These are phyloP conservation scores for Hymenochaete sp. DNA, from an alignment of 1,284 basidiomycete genomes.

Conservation along the genomic window DNA sequence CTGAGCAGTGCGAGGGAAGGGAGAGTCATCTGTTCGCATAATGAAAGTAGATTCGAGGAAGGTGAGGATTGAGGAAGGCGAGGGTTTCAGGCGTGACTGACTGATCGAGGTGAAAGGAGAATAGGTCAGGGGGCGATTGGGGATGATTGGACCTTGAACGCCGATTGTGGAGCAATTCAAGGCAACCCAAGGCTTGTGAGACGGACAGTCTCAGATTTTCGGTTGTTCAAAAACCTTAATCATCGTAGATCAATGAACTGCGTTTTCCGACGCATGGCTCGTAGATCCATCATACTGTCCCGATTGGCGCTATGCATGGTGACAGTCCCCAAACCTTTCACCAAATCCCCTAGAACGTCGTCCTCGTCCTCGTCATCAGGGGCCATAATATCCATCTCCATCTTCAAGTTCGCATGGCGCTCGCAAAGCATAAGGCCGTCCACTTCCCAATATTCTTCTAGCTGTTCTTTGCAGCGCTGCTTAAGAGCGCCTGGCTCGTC, in stretches of 20 bases:
- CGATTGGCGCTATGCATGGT: constrained; percentile 3
- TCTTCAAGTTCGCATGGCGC: constrained; percentile 44
- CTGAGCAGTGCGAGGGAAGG: too few relatives aligned
- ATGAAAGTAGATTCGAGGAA: too few relatives aligned
- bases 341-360: constrained; percentile 1
- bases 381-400: constrained; percentile 13
- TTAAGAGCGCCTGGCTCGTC: not conserved
- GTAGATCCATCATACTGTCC: constrained; percentile 9
- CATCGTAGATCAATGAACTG: constrained; percentile 17
- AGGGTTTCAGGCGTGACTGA: too few relatives aligned
- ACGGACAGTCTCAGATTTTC: not conserved
- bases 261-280: constrained; percentile 16
- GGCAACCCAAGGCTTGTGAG: too few relatives aligned
- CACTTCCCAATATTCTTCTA: constrained; percentile 81
- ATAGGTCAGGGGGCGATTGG: too few relatives aligned
- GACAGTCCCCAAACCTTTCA: constrained; percentile 1
- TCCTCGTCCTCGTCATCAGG: constrained; percentile 12
- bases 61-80: too few relatives aligned
- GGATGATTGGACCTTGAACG: too few relatives aligned
- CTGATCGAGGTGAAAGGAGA: too few relatives aligned
- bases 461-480: constrained; percentile 40
- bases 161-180: too few relatives aligned
- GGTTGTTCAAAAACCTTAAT: not conserved
- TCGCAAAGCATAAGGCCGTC: constrained; percentile 78
- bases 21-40: too few relatives aligned